A percentile compares a stretch with the other conserved stretches of the same genome.
phyloP scores from a whole-genome alignment of 805 yeast species.

The Pichia ethanolica region DNA sequence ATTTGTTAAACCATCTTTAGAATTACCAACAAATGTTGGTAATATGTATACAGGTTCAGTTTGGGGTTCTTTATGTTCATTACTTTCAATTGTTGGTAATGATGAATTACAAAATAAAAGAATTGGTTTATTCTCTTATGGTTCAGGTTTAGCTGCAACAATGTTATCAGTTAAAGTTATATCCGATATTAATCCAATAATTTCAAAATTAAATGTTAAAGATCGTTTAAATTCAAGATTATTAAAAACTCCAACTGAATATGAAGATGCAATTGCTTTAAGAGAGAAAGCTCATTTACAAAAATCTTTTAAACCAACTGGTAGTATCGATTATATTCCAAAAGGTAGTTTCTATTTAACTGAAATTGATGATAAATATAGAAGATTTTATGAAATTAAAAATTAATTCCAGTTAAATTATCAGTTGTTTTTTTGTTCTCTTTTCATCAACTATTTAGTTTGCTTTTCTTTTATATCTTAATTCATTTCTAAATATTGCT shows the following conservation, averaged over 20 bases:
- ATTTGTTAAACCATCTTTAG: conserved; percentile 73
- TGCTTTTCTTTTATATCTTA: background rate
- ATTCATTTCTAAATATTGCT: background rate
- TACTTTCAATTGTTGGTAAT: conserved; percentile 66
- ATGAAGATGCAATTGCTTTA: conserved; percentile 69
- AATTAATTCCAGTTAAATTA: too few species aligned
- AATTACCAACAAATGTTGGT: conserved; percentile 93
- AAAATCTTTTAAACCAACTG: conserved; percentile 72
- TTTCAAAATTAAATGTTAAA: conserved; percentile 58
- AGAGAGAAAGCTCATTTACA: conserved; percentile 88
- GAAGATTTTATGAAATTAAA: conserved; percentile 71
- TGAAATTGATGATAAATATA: conserved; percentile 79
- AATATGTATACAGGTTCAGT: conserved; percentile 96
- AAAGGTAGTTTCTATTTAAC: conserved; percentile 79
- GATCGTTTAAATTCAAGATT: conserved; percentile 59
- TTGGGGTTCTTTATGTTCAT: conserved; percentile 79
- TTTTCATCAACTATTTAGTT: background rate
- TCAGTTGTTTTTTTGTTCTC: background rate
- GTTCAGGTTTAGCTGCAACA: conserved; percentile 95
- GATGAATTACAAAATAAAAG: conserved; percentile 75
- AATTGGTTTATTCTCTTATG: conserved; percentile 91
- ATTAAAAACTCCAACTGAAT: conserved; percentile 66
- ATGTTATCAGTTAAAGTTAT: conserved; percentile 71
- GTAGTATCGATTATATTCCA: conserved; percentile 63
- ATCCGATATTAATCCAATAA: conserved; percentile 72